Evolutionary conservation across 148 eudicot species (phyloP), one percentile per base, ranked within the genome.

Genomic region (Silene uniflora): DNA sequence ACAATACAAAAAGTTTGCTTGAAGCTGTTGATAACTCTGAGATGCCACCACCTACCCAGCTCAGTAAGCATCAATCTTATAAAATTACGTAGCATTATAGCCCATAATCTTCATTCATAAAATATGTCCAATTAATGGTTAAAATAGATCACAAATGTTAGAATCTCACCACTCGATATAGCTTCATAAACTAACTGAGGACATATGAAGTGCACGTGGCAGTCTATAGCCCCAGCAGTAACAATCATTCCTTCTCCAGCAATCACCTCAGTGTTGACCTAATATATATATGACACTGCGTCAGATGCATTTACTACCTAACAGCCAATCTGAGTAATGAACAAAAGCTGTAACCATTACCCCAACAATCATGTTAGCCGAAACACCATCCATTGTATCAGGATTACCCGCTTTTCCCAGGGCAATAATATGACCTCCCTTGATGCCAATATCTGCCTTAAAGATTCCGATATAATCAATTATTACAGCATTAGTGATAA

Each of bases 121-220:
- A 60, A 22, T 60, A 22, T 60, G 63, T 19, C 2, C 35, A 4
- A 17, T 49, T n/a, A 25, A 29, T 71, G n/a, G 35, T 72, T 64
- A 23, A 60, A 74, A 17, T 39, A 35, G 14, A 22, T 79, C 60
- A 69, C 17, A 9, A 75, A 68, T 62, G 52, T 47, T 21, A 42
- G 74, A 73, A 81, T 56, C 97, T 90, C 80, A 95, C 98, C 98
- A 59, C 98, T 95, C 62, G 98, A 79, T 81, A 95, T 84, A 56
- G 98, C 96, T 85, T 92, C 98, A 80, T 86, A 75, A 71, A 93
- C 93, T 80, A 95, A 84, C 79, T 95, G 97, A 62, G 98, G 98
- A 73, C 98, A 95, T 76, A 95, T 95, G 80, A 95, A 92, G 69
- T 95, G 98, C 73, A 95, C 98, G 77, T 95, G 98, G 80, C 97